Conservation (phyloP, 2,329 filamentous ascomycete species). For the Penicillium olsonii region DNA sequence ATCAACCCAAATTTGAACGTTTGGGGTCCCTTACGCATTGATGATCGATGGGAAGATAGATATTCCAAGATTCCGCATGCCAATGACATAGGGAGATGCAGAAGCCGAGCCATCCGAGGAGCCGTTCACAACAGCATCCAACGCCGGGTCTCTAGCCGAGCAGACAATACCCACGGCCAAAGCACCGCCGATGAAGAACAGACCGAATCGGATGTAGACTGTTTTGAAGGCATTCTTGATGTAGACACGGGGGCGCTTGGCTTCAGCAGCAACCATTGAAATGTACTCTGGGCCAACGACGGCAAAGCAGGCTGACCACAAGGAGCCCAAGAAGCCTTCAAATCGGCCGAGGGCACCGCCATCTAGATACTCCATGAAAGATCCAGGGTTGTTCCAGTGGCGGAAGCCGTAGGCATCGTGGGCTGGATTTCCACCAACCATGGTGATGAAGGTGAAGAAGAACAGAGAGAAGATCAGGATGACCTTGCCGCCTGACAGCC, state of each 20-base stretch:
- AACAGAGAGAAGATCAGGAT: constrained; percentile 68
- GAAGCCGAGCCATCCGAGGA: constrained; percentile 43
- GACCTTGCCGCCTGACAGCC: constrained; percentile 60
- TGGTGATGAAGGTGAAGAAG: constrained; percentile 74
- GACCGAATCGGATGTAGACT: constrained; percentile 73
- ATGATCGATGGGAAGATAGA: constrained; percentile 58
- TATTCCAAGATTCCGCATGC: constrained; percentile 59
- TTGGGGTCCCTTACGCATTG: constrained; percentile 47
- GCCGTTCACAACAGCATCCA: constrained; percentile 15
- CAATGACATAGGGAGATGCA: constrained; percentile 65
- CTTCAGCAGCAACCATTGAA: constrained; percentile 62
- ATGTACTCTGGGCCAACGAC: constrained; percentile 68
- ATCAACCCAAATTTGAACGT: not conserved
- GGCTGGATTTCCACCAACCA: constrained; percentile 75
- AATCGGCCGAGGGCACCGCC: constrained; percentile 62
- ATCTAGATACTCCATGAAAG: constrained; percentile 66
- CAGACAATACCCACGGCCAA: constrained; percentile 70
- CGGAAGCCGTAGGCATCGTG: constrained; percentile 71
- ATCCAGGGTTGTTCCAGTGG: constrained; percentile 61
- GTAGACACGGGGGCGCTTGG: constrained; percentile 65
- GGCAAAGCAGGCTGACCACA: constrained; percentile 68
- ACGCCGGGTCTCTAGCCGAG: constrained; percentile 59
- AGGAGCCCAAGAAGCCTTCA: constrained; percentile 62
- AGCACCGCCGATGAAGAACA: constrained; percentile 73
- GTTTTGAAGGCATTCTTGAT: constrained; percentile 75